Conservation (phyloP, 345 rosid genomes). For the Clarkia xantiana region DNA sequence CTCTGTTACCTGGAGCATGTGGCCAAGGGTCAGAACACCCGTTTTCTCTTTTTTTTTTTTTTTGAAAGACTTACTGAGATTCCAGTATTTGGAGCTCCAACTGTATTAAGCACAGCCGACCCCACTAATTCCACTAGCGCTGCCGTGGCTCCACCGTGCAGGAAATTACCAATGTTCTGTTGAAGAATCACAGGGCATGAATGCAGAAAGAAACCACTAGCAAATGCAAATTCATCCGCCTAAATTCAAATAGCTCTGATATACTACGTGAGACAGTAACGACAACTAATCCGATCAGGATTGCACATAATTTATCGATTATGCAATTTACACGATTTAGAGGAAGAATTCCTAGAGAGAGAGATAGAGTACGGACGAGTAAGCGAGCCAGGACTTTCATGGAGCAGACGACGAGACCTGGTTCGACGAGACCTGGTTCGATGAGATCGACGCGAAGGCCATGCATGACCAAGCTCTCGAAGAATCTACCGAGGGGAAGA, state of each 20-base stretch:
- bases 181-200: neutral
- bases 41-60: no score
- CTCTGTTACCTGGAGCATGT: no score
- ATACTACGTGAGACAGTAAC: neutral
- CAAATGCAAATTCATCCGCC: neutral
- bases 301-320: no score
- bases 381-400: slow-evolving; percentile 63
- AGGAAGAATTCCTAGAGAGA: neutral
- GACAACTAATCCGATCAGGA: neutral
- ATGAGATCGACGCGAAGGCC: slow-evolving; percentile 51
- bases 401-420: slow-evolving; percentile 72
- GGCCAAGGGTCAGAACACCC: no score
- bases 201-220: neutral
- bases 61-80: no score
- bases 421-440: no score
- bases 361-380: slow-evolving; percentile 26
- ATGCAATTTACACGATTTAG: no score
- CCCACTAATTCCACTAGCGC: slow-evolving; percentile 84
- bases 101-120: slow-evolving; percentile 49
- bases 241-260: neutral
- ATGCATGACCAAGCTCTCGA: slow-evolving; percentile 44
- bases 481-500: slow-evolving; percentile 10
- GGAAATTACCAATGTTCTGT: slow-evolving; percentile 71
- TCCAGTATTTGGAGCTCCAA: slow-evolving; percentile 34
- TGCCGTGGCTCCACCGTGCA: slow-evolving; percentile 96